Base-by-base conservation (phyloP, 352 stramenopile species). In the Globisporangium barbulae region DNA sequence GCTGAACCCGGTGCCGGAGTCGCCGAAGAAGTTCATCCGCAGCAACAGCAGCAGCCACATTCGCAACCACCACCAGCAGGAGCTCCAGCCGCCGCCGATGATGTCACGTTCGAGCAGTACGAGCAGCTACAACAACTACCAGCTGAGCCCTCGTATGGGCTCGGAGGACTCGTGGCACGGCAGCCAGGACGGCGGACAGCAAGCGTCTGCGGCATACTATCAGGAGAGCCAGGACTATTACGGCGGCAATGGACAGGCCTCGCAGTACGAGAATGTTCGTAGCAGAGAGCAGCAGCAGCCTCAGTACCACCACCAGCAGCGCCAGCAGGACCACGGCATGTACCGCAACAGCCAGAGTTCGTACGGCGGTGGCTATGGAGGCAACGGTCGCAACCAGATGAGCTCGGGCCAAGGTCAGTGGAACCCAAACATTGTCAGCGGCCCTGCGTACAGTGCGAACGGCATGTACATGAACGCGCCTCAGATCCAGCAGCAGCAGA, bases 121-220 rank as follows among this genome's bases (percentile, higher is more conserved):
- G 6, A 50, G 72, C 28, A 79, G 61, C 39, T 72, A 74, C 57
- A 82, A 52, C 19, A 69, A 67, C 35, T 84, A 85, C 53, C 64
- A 70, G 37, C 37, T 87, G 60, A 87, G 78, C 53, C 74, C 75
- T 48, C 75, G 71, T 12, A 73, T 82, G 68, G 65, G 69, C 25
- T 78, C 65, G 33, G 75, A 87, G 55, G 72, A 81, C 4, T 82
- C 74, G 25, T 87, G 78, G 78, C 78, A 75, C 52, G 74, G 76
- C 25, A 83, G 71, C 47, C 77, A 86, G 56, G 75, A 82, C 19
- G 73, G 69, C 7, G 59, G 61, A 9, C 39, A 66, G 49, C 54
- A 79, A 19, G 53, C 59, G 64, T 64, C 56, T 65, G 60, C 55
- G 53, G 58, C 28, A 56, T 80, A 67, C 63, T 85, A 88, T 61